Evolutionary conservation across 75 land plant species (phyloP), one percentile per base, ranked within the genome.

Genomic region (Sequoiadendron giganteum): DNA sequence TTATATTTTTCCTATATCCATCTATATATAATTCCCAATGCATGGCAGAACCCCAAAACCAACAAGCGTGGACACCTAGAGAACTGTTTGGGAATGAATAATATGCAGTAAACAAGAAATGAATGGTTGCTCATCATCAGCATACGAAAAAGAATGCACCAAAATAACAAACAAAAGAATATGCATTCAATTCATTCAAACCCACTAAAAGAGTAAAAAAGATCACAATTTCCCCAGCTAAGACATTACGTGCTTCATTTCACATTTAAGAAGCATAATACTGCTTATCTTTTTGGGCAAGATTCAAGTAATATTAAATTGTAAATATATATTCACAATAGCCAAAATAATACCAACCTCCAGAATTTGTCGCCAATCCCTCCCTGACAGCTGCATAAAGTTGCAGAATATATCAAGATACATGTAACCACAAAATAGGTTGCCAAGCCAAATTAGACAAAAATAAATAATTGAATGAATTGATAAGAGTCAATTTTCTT

Each of bases 361-460:
- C 88, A 96, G 94, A 86, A 90, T 88, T 76, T 91, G 92, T 49
- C 95, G 79, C 98, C 98, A 96, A 56, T 95, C 97, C 87, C 89
- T 96, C 88, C 98, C 98, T 47, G 93, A 88, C 83, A 96, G 65
- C 98, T 96, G 98, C 85, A 92, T 36, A 87, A 43, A 48, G 76
- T 16, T 86, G 89, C 28, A 39, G 36, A n/a, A 84, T 56, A 87
- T 7, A 87, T 85, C 61, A 72, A 85, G 14, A 86, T 78, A 49
- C 16, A 52, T 52, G 16, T 52, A 82, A 30, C 79, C 78, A 90
- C 30, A 38, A 56, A 88, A 39, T 72, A 88, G 43, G 1, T 52
- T 34, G 45, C 11, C 39, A 56, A 85, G 52, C 18, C 45, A n/a
- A 36, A 81, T 28, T 90, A 25, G 73, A 78, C 48, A 86, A 65